Percentiles rank a stretch among this genome's conserved stretches.
Evolutionary conservation across 306 rosid species (phyloP).

Genomic region (Dryas alaskensis): DNA sequence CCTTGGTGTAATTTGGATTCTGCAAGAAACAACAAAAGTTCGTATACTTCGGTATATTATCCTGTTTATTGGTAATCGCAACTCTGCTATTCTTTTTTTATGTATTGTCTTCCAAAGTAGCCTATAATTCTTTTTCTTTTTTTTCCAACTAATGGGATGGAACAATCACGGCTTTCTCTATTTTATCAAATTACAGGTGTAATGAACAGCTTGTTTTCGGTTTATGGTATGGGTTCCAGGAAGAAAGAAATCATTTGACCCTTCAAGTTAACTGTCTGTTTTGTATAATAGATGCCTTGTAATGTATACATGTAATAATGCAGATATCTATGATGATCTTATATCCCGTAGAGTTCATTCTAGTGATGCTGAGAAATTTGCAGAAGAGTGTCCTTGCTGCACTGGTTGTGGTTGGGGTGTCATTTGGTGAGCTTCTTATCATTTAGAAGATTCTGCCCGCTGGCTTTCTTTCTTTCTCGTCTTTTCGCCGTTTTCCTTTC

Average conservation of each 20-base stretch:
- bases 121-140: neutral
- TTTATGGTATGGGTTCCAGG: slow-evolving; percentile 46
- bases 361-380: slow-evolving; percentile 70
- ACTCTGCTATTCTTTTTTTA: neutral
- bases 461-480: neutral
- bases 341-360: slow-evolving; percentile 67
- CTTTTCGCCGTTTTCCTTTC: neutral
- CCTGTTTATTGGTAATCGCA: slow-evolving; percentile 49
- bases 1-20: slow-evolving; percentile 54
- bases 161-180: neutral
- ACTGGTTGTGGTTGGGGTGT: slow-evolving; percentile 73
- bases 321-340: slow-evolving; percentile 68
- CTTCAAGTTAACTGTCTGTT: slow-evolving; percentile 3
- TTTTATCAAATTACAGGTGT: slow-evolving; percentile 48
- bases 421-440: slow-evolving; percentile 48
- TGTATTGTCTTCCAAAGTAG: neutral
- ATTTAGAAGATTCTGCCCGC: neutral
- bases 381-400: slow-evolving; percentile 71
- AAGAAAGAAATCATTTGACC: slow-evolving; percentile 6
- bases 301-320: slow-evolving; percentile 13
- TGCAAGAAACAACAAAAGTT: slow-evolving; percentile 63
- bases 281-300: slow-evolving; percentile 5
- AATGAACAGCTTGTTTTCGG: slow-evolving; percentile 70
- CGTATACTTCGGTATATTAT: slow-evolving; percentile 53
- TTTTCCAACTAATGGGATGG: neutral